Conservation (phyloP, 129 eudicot species). For the Escallonia rubra region DNA sequence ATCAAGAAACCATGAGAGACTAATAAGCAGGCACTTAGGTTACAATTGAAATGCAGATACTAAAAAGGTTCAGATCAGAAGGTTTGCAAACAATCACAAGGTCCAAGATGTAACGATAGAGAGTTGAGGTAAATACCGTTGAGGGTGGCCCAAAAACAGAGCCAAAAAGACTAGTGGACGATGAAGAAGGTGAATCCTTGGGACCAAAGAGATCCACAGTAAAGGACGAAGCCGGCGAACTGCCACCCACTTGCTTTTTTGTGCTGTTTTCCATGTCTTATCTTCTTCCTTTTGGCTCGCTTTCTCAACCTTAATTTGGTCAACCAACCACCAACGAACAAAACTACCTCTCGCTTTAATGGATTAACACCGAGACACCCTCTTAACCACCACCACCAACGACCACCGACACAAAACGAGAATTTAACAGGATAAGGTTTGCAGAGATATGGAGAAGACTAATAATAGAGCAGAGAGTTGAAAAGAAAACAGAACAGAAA, state of each 20-base stretch:
- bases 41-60: too few relatives aligned
- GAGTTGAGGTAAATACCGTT: conserved; percentile 31
- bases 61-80: too few relatives aligned
- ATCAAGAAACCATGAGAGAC: too few relatives aligned
- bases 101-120: background rate
- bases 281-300: background rate
- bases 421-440: conserved; percentile 17
- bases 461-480: background rate
- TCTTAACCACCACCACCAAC: background rate
- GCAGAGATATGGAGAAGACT: background rate
- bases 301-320: background rate
- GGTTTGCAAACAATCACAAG: too few relatives aligned
- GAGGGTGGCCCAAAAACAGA: conserved; percentile 77
- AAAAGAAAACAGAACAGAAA: too few relatives aligned
- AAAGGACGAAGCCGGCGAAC: conserved; percentile 46
- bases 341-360: conserved; percentile 12
- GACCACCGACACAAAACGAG: conserved; percentile 3
- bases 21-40: too few relatives aligned
- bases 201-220: conserved; percentile 83
- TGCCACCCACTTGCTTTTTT: conserved; percentile 37
- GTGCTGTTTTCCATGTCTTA: conserved; percentile 46
- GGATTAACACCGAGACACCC: background rate
- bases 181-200: conserved; percentile 43
- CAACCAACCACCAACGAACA: conserved; percentile 13
- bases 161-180: conserved; percentile 52